Base-by-base conservation (phyloP, 768 basidiomycete genomes). In the Macrolepiota dolichaula region DNA sequence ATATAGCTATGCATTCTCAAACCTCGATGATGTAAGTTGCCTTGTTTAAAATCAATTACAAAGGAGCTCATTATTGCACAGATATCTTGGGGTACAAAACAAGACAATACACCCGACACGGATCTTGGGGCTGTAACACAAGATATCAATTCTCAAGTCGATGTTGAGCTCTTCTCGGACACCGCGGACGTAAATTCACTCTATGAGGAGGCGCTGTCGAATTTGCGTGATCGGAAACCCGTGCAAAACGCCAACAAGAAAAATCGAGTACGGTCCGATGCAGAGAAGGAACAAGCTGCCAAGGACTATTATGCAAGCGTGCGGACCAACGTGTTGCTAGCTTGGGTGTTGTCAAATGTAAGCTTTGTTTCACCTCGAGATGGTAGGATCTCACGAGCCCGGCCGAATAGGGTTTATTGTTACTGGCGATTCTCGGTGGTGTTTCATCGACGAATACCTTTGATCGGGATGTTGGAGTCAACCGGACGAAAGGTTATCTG, bases 1-100 rank as follows among this genome's bases (percentile, higher is more conserved):
- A 19, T 36, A 40, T 63, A 93, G 91, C 64, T 95, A 91, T 71
- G 90, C 92, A 2, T 94, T 89, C 72, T 85, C 87, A 51, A 94
- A 94, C 72, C 77, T 94, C 4, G 90, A 94, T 71, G 92, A 95
- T 67, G 89, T 94, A 24, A 64, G 85, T 75, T 9, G 29, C 27
- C 11, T 52, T 32, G 66, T 62, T 44, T 24, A 27, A 12, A 13
- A 13, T 42, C 47, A 9, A 4, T 24, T 10, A 22, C 10, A 49
- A 27, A 49, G 12, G 1, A 27, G 24, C 47, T 4, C 25, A 24
- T 12, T 49, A 11, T 49, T 24, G 4, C 19, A 27, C 9, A 91
- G 89, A 92, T 92, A 46, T 92, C 92, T 25, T 93, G 95, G 95
- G 95, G 95, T 4, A 98, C 95, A n/a, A 98, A 98, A 73, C 91